A percentile compares a stretch with the other conserved stretches of the same genome.
phyloP scores from a whole-genome alignment of 768 basidiomycete species.

The Rickenella mellea region DNA sequence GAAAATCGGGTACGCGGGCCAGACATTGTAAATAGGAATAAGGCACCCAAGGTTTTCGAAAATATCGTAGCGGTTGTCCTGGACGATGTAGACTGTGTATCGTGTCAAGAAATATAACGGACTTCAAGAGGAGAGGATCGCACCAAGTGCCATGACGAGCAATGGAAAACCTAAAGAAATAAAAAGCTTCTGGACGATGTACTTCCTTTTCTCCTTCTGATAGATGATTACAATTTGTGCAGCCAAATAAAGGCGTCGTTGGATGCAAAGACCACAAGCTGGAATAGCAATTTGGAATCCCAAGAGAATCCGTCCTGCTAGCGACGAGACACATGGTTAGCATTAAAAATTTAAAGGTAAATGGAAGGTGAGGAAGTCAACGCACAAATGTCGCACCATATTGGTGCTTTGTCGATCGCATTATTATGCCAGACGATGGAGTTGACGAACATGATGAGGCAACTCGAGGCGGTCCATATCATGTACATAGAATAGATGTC shows the following conservation, averaged over 20 bases:
- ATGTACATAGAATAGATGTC: conserved; percentile 26
- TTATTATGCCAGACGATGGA: conserved; percentile 27
- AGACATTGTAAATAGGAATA: neutral
- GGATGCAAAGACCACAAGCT: neutral
- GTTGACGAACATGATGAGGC: conserved; percentile 21
- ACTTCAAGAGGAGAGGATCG: neutral
- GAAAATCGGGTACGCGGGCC: neutral
- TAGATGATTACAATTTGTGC: neutral
- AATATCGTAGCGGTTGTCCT: conserved; percentile 34
- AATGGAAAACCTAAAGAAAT: neutral
- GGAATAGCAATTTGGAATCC: neutral
- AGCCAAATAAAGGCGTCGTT: neutral
- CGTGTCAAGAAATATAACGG: neutral
- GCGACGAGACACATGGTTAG: no score
- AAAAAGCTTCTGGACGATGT: neutral
- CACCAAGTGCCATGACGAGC: neutral
- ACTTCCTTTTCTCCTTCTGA: neutral
- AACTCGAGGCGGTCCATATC: conserved; percentile 18
- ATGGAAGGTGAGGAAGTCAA: neutral
- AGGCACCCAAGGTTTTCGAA: conserved; percentile 30
- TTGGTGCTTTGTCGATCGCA: conserved; percentile 21
- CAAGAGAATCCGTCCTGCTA: no score
- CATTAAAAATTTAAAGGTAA: neutral
- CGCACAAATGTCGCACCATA: conserved; percentile 36
- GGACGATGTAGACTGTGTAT: conserved; percentile 25